Base-by-base conservation (phyloP, 768 basidiomycete species). In the Amanita rubescens region DNA sequence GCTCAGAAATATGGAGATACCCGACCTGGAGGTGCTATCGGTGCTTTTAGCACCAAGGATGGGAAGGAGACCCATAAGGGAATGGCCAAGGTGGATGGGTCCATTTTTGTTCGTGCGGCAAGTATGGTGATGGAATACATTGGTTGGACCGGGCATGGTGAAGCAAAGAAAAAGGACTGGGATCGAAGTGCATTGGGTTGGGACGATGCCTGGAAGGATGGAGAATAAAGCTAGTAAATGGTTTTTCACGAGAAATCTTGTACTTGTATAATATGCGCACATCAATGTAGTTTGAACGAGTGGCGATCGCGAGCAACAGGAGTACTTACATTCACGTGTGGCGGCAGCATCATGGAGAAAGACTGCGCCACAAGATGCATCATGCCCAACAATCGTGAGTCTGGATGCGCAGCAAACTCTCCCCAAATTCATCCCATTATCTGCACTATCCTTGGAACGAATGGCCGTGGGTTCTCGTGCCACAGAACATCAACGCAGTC, bases 181-280 rank as follows among this genome's bases (percentile, higher is more conserved):
- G 81, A 83, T 63, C 55, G 73, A 25, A 79, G 76, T 62, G 80
- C 72, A 3, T 65, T 82, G 37, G 81, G 80, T 0, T 83, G 81
- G 79, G 79, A 82, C 53, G 79, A 73, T 8, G 78, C 80, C 10
- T 84, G 81, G 82, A 71, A 65, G 11, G 52, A 60, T 25, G 62
- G 60, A 19, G 67, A 74, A 60, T 65, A 47, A 32, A 46, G 14
- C n/a, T n/a, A n/a, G 12, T 6, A 14, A 4, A 49, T 9, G 2
- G 6, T 37, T 38, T 8, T 5, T 33, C 10, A 38, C 19, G 49
- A 46, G 3, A 22, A 42, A 15, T n/a, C 24, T 45, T 45, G 44
- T 45, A n/a, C n/a, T n/a, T n/a, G n/a, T n/a, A 44, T 7, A 38
- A 2, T 38, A 38, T 37, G 35, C 15, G n/a, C n/a, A n/a, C n/a